phyloP scores from a whole-genome alignment of 2,329 filamentous ascomycete species.

The Endocalyx cinctus region DNA sequence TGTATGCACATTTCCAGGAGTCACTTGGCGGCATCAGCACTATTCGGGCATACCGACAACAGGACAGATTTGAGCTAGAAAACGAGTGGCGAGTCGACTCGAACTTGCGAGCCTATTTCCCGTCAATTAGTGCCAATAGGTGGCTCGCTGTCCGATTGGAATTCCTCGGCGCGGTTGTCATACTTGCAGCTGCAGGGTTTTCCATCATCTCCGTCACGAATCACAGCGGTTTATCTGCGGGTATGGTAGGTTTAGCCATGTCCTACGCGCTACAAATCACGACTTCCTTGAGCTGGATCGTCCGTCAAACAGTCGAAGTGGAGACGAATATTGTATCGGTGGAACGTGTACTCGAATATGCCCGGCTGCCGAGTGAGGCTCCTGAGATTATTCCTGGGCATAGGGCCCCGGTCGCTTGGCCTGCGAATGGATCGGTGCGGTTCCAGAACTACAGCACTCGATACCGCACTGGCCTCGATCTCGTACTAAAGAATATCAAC shows the following conservation, averaged over 20 bases:
- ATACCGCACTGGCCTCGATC: conserved; percentile 83
- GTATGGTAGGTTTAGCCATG: conserved; percentile 88
- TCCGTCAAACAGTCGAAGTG: conserved; percentile 97
- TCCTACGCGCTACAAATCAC: conserved; percentile 97
- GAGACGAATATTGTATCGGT: conserved; percentile 99
- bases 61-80: conserved; percentile 80
- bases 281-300: conserved; percentile 97
- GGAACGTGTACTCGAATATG: conserved; percentile 95
- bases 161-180: conserved; percentile 92
- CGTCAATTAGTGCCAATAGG: conserved; percentile 87
- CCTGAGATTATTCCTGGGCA: conserved; percentile 88
- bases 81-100: conserved; percentile 98
- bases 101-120: conserved; percentile 91
- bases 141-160: conserved; percentile 95
- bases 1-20: conserved; percentile 98
- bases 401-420: conserved; percentile 86
- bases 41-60: conserved; percentile 89
- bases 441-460: conserved; percentile 94
- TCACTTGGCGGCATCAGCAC: conserved; percentile 90
- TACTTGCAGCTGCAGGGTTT: conserved; percentile 79
- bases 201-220: conserved; percentile 74
- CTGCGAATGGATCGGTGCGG: conserved; percentile 77
- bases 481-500: conserved; percentile 89
- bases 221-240: conserved; percentile 59
- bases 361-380: conserved; percentile 83